Base-by-base conservation (phyloP, 495 filamentous ascomycete species). In the Letharia lupina region DNA sequence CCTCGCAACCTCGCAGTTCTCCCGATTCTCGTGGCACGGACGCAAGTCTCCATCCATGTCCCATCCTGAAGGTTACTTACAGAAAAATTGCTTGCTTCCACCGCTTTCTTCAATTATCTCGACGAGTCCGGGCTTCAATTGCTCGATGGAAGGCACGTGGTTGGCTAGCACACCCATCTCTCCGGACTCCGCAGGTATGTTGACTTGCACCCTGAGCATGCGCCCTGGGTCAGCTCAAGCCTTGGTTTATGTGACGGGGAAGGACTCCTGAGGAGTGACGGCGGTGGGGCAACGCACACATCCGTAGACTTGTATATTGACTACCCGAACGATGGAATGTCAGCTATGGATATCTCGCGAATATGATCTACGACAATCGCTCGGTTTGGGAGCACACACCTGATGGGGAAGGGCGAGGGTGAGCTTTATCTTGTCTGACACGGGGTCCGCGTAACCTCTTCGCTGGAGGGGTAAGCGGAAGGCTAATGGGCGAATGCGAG, bases 151-250 rank as follows among this genome's bases (percentile, higher is more conserved):
- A 57, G 94, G 93, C 70, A 99, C 95, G 86, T 99, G 94, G 83
- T 93, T 92, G 77, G 94, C 94, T 72, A 99, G 89, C 70, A 99
- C 85, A 88, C 94, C 94, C 94, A 99, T 99, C 73, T 97, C 95
- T 73, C 94, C 94, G 62, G 93, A 93, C 80, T 96, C 94, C 75
- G 94, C 93, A 76, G 95, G 88, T 73, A 99, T 85, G 86, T 99
- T 99, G 82, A 99, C 95, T 82, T 99, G 94, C 73, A 97, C 88
- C 75, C 85, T 97, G 79, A 68, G 79, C 16, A 20, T 60, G 40
- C 13, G 16, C 37, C 16, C 23, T 50, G 39, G 54, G 44, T 65
- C 40, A 67, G 45, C 52, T 44, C 47, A 37, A 47, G 40, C 39
- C 13, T 33, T 33, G 40, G 4, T 33, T 41, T 12, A 28, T 57